These are phyloP conservation scores for Farysia itapuensis DNA, from an alignment of 1,284 basidiomycete genomes.

Conservation along the genomic window DNA sequence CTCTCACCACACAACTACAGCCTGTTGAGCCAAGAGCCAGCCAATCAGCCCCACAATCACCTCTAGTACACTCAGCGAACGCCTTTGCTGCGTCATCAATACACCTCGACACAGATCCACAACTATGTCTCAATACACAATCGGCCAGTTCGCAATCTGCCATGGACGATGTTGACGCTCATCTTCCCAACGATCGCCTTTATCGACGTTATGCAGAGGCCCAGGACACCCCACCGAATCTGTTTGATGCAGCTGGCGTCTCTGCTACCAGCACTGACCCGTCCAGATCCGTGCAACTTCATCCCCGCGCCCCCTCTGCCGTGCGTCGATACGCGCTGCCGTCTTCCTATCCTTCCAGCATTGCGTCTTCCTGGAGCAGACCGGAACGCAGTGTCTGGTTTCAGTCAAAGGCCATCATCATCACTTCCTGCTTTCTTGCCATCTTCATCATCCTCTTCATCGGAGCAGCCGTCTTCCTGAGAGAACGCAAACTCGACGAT, in stretches of 20 bases:
- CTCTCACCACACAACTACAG: neutral
- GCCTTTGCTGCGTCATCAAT: neutral
- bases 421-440: constrained; percentile 56
- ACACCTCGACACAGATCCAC: neutral
- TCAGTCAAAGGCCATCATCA: constrained; percentile 54
- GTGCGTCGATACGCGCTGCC: constrained; percentile 30
- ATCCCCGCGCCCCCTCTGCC: neutral
- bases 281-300: neutral
- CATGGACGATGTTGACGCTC: constrained; percentile 12
- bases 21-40: too few species aligned
- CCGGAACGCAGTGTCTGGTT: constrained; percentile 51
- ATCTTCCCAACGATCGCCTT: constrained; percentile 2
- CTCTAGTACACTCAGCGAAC: neutral
- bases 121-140: neutral
- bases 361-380: constrained; percentile 42
- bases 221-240: constrained; percentile 13
- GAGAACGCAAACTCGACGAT: constrained; percentile 46
- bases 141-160: neutral
- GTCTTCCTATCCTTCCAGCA: constrained; percentile 36
- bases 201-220: constrained; percentile 3
- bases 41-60: neutral
- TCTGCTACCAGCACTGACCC: neutral
- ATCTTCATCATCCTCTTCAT: constrained; percentile 59
- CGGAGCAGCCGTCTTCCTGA: constrained; percentile 53
- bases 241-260: neutral